phyloP scores from a whole-genome alignment of 2,329 filamentous ascomycete genomes.

The Hortaea werneckii region DNA sequence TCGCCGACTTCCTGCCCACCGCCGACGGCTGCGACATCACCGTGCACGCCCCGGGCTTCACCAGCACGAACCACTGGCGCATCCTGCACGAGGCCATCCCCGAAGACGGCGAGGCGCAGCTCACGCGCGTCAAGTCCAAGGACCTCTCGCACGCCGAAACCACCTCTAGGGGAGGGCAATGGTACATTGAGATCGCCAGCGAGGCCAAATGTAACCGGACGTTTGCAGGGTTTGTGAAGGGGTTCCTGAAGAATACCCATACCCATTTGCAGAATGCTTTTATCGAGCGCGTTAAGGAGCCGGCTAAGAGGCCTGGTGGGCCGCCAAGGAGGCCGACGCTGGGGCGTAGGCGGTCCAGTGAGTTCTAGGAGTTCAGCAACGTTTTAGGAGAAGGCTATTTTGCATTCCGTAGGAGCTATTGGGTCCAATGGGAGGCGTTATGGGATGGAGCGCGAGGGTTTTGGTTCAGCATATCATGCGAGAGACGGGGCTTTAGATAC shows the following conservation, averaged over 20 bases:
- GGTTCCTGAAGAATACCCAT: conserved; percentile 24
- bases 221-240: conserved; percentile 25
- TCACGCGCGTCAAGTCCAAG: conserved; percentile 11
- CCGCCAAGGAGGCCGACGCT: conserved; percentile 11
- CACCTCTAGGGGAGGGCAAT: conserved; percentile 10
- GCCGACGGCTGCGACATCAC: conserved; percentile 26
- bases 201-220: conserved; percentile 23
- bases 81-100: conserved; percentile 16
- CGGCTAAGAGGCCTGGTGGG: conserved; percentile 1
- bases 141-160: conserved; percentile 14
- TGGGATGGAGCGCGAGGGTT: too few species aligned
- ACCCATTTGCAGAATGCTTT: conserved; percentile 20
- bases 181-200: conserved; percentile 24
- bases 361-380: conserved; percentile 1
- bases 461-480: too few species aligned
- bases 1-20: conserved; percentile 19
- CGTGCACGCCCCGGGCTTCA: conserved; percentile 26
- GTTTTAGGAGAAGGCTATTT: background rate
- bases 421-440: too few species aligned
- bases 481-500: too few species aligned
- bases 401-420: too few species aligned
- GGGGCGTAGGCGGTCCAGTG: conserved; percentile 9
- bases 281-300: conserved; percentile 18
- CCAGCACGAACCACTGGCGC: conserved; percentile 23
- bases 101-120: conserved; percentile 7